Evolutionary conservation across 345 rosid genomes (phyloP).

Genomic region (Psidium guajava): DNA sequence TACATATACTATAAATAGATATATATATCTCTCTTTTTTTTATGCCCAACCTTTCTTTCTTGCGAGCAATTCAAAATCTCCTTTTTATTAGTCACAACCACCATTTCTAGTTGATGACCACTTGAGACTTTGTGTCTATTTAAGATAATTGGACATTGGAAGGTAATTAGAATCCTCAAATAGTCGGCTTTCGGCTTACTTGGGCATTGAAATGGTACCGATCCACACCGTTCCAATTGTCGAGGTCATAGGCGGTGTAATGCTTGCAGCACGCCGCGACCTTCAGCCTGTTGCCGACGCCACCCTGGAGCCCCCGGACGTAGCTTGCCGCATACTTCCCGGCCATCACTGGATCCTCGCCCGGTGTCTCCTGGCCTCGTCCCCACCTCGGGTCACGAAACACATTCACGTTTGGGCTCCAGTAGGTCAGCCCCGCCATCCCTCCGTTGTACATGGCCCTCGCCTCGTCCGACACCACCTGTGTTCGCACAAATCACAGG

Average conservation of each 20-base stretch:
- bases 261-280: slow-evolving; percentile 98
- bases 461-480: slow-evolving; percentile 78
- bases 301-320: slow-evolving; percentile 70
- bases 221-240: slow-evolving; percentile 85
- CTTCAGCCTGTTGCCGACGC: slow-evolving; percentile 45
- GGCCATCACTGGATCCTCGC: slow-evolving; percentile 74
- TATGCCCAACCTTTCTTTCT: neutral
- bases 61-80: neutral
- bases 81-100: neutral
- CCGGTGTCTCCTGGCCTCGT: slow-evolving; percentile 88
- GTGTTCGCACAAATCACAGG: neutral
- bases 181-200: slow-evolving; percentile 21
- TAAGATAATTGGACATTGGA: neutral
- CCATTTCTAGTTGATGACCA: neutral
- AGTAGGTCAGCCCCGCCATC: slow-evolving; percentile 51
- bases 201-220: slow-evolving; percentile 80
- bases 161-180: too few species aligned
- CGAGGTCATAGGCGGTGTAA: slow-evolving; percentile 93
- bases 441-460: slow-evolving; percentile 80
- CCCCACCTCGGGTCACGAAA: slow-evolving; percentile 92
- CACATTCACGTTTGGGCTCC: slow-evolving; percentile 84
- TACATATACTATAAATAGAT: too few species aligned
- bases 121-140: neutral
- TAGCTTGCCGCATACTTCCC: slow-evolving; percentile 69
- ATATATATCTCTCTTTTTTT: too few species aligned